These are phyloP conservation scores for Sodiomyces alkalinus DNA, from an alignment of 2,329 filamentous ascomycete genomes.

Conservation along the genomic window DNA sequence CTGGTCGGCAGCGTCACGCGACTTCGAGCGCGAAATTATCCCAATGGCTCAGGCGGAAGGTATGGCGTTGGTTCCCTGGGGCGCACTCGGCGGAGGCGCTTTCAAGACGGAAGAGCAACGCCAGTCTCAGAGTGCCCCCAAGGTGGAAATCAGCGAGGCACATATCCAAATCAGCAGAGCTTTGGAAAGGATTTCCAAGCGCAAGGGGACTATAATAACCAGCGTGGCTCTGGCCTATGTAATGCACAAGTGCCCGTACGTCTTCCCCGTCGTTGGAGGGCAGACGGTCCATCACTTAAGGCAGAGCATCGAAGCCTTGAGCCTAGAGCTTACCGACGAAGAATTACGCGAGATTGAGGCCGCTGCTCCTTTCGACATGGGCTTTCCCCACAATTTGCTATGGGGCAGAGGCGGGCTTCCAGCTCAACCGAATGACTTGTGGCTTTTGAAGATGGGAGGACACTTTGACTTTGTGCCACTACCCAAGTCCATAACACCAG, in stretches of 20 bases:
- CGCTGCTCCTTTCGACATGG: constrained; percentile 45
- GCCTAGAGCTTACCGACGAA: constrained; percentile 39
- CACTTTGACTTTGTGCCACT: constrained; percentile 33
- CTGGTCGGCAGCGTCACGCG: constrained; percentile 47
- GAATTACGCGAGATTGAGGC: constrained; percentile 53
- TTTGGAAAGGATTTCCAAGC: constrained; percentile 32
- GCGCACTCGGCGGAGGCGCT: constrained; percentile 27
- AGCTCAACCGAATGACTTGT: constrained; percentile 23
- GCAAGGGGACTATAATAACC: constrained; percentile 26
- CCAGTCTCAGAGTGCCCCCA: constrained; percentile 18
- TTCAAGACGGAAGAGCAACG: constrained; percentile 18
- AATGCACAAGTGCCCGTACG: constrained; percentile 54
- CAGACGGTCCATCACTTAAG: constrained; percentile 55
- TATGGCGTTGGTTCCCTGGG: constrained; percentile 43
- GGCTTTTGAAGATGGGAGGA: constrained; percentile 29
- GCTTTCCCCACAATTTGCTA: constrained; percentile 51
- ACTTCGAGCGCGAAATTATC: constrained; percentile 56
- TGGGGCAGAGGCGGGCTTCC: constrained; percentile 23
- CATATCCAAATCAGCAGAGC: constrained; percentile 34
- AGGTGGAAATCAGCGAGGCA: constrained; percentile 26
- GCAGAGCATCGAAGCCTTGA: constrained; percentile 53
- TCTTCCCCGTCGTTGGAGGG: constrained; percentile 60
- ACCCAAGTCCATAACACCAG: too few relatives aligned
- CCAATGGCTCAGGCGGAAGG: constrained; percentile 49
- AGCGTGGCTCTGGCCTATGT: constrained; percentile 55